Conservation (phyloP, 257 asterid species). For the Nyctanthes arbortristis region DNA sequence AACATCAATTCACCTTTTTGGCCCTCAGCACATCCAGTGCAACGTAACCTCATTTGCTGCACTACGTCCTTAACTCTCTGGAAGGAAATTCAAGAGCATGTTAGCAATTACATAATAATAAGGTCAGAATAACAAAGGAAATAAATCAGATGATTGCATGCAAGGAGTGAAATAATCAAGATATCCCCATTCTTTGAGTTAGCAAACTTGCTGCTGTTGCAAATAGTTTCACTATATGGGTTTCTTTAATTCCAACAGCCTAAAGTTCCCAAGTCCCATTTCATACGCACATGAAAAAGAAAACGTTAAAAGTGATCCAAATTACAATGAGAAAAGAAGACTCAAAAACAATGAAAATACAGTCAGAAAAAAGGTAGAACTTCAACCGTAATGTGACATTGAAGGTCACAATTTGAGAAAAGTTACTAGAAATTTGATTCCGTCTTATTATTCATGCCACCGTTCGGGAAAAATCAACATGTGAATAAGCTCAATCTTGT, state of each 20-base stretch:
- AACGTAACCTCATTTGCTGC: slow-evolving; percentile 42
- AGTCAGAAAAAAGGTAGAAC: too few species aligned
- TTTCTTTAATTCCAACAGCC: background rate
- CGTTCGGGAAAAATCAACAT: too few species aligned
- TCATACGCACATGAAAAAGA: too few species aligned
- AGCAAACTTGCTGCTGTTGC: background rate
- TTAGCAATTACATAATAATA: slow-evolving; percentile 6
- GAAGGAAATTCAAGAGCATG: slow-evolving; percentile 18
- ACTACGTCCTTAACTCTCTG: slow-evolving; percentile 76
- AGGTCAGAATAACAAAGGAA: background rate
- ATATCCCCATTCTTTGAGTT: background rate
- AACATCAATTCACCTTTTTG: slow-evolving; percentile 37
- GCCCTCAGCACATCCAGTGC: slow-evolving; percentile 24
- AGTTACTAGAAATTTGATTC: too few species aligned
- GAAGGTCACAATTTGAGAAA: too few species aligned
- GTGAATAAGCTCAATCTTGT: too few species aligned
- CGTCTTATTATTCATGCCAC: too few species aligned
- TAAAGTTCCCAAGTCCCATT: too few species aligned
- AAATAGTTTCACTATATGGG: background rate
- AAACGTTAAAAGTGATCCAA: too few species aligned
- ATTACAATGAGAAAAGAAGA: too few species aligned
- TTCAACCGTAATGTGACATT: too few species aligned
- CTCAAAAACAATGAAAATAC: too few species aligned
- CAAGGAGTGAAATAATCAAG: background rate
- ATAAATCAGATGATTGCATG: background rate